Conservation (phyloP, 192 early-diverging fungal species). For the Coemansia sp. region DNA sequence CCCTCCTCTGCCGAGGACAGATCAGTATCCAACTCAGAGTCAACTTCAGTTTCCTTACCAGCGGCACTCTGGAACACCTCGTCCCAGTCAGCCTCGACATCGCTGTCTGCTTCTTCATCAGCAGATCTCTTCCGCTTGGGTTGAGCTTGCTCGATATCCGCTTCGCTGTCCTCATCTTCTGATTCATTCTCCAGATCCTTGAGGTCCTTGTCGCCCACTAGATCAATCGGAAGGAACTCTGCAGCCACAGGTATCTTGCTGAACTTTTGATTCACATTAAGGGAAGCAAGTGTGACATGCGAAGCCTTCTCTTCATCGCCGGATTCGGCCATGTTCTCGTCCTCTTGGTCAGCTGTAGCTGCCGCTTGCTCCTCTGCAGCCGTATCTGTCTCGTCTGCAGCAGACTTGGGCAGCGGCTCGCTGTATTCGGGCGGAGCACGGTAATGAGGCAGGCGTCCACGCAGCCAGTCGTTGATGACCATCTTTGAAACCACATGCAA, state of each 20-base stretch:
- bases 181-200: constrained; percentile 57
- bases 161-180: constrained; percentile 13
- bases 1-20: constrained; percentile 41
- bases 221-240: constrained; percentile 81
- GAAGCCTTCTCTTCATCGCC: constrained; percentile 11
- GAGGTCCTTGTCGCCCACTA: constrained; percentile 62
- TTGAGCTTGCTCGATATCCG: constrained; percentile 15
- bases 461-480: constrained; percentile 98
- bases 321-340: constrained; percentile 32
- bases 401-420: constrained; percentile 22
- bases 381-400: constrained; percentile 5
- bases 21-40: constrained; percentile 51
- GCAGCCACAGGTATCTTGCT: constrained; percentile 86
- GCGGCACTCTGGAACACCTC: constrained; percentile 84
- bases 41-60: constrained; percentile 53
- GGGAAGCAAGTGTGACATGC: constrained; percentile 23
- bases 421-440: constrained; percentile 68
- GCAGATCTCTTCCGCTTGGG: constrained; percentile 38
- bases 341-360: constrained; percentile 15
- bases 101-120: constrained; percentile 26
- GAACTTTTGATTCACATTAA: constrained; percentile 82
- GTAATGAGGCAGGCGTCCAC: constrained; percentile 96
- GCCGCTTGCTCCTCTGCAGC: constrained; percentile 4
- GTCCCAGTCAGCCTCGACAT: constrained; percentile 75
- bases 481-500: constrained; percentile 87